Evolutionary conservation across 2,329 filamentous ascomycete genomes (phyloP).

Genomic region (Talaromyces sp.): DNA sequence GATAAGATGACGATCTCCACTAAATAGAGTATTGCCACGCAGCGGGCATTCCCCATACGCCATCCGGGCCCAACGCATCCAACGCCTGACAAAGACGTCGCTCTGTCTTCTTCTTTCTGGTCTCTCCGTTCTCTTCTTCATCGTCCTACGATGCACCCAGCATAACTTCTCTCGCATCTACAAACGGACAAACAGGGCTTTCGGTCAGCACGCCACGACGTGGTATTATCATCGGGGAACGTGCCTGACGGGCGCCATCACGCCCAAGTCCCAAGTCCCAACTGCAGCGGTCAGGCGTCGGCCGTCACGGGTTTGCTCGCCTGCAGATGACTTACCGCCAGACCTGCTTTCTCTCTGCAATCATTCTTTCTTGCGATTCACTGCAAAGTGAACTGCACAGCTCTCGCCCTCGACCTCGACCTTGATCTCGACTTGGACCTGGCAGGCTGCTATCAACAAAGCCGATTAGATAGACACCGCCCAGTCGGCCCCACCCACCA

Average conservation of each 20-base stretch:
- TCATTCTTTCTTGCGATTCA: not conserved
- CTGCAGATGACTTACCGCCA: not conserved
- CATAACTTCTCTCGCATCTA: not conserved
- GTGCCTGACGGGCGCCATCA: slow-evolving; percentile 3
- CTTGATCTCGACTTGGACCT: not conserved
- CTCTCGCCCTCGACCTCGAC: not conserved
- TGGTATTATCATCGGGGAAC: not conserved
- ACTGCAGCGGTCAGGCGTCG: slow-evolving; percentile 6
- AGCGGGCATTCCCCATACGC: not conserved
- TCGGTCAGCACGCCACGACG: not conserved
- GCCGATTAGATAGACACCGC: slow-evolving; percentile 9
- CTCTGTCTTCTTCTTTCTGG: not conserved
- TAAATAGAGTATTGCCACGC: not conserved
- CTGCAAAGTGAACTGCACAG: not conserved
- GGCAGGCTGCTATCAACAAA: not conserved
- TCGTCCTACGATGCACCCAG: not conserved
- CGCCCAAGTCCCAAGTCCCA: not conserved
- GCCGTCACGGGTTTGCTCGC: not conserved
- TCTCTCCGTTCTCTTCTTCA: not conserved
- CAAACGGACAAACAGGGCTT: not conserved
- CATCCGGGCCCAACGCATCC: not conserved
- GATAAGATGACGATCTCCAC: not conserved
- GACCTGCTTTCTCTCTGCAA: not conserved
- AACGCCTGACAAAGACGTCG: not conserved
- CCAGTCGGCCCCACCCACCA: slow-evolving; percentile 5